Evolutionary conservation across 2,329 filamentous ascomycete genomes (phyloP).

Genomic region (Exophiala sp.): DNA sequence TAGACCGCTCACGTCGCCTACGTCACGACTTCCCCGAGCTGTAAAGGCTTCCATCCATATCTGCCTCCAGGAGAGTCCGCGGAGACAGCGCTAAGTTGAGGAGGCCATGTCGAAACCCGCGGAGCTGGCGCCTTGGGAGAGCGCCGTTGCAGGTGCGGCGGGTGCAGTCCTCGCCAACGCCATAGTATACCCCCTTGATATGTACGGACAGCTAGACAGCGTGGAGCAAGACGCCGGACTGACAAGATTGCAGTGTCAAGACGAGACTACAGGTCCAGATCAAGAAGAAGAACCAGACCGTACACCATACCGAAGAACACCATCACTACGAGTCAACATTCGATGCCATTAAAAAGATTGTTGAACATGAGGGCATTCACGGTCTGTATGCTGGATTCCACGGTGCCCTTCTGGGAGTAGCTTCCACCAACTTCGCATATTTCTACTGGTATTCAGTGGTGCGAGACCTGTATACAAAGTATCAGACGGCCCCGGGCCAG

Average conservation of each 20-base stretch:
- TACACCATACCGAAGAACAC: constrained; percentile 45
- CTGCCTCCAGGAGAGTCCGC: too few relatives aligned
- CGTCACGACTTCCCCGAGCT: too few relatives aligned
- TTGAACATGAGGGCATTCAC: constrained; percentile 67
- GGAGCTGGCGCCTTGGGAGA: constrained; percentile 81
- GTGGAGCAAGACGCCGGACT: not conserved
- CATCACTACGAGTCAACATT: constrained; percentile 79
- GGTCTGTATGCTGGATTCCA: constrained; percentile 87
- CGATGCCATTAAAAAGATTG: constrained; percentile 82
- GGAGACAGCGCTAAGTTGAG: too few relatives aligned
- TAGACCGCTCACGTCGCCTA: not conserved
- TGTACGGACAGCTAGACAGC: constrained; percentile 54
- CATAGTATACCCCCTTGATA: constrained; percentile 90
- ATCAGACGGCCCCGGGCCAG: constrained; percentile 36
- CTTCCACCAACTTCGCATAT: constrained; percentile 97
- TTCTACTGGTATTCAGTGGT: constrained; percentile 98
- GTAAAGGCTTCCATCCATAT: too few relatives aligned
- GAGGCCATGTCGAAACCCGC: constrained; percentile 57
- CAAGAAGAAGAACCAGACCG: constrained; percentile 52
- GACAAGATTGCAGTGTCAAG: constrained; percentile 65
- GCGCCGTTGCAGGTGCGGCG: constrained; percentile 83
- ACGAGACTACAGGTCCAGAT: constrained; percentile 93
- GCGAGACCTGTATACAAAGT: constrained; percentile 66
- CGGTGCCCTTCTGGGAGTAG: constrained; percentile 81
- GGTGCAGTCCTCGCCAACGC: constrained; percentile 93